Conservation (phyloP, 1,139 yeast genomes). For the Hemisphaericaspora xylofermentans region DNA sequence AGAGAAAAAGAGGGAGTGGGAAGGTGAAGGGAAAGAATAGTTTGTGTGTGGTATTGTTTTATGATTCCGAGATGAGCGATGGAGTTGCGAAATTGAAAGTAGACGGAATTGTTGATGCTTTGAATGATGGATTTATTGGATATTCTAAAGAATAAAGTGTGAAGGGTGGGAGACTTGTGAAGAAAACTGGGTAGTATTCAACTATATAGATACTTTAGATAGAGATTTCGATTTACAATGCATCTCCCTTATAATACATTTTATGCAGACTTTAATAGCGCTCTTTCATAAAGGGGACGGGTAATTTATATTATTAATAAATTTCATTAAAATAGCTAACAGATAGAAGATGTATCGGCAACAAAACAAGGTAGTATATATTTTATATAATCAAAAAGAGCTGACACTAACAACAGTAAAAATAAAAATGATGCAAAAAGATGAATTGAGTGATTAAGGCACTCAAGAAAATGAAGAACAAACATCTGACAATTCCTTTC, state of each 20-base stretch:
- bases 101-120: constrained; percentile 33
- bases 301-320: no score
- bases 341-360: no score
- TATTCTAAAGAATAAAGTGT: constrained; percentile 8
- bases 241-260: no score
- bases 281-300: neutral
- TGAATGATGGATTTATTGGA: constrained; percentile 37
- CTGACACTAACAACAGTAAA: neutral
- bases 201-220: no score
- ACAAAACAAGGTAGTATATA: no score
- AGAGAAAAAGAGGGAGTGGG: constrained; percentile 7
- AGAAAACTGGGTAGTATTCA: neutral
- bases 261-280: no score
- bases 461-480: neutral
- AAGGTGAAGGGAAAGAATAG: constrained; percentile 8
- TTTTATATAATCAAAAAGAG: no score
- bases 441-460: neutral
- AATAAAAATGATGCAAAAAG: neutral
- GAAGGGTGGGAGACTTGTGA: neutral
- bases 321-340: no score
- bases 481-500: neutral
- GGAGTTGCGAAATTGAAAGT: constrained; percentile 45
- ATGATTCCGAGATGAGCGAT: constrained; percentile 33
- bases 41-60: constrained; percentile 33
- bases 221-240: no score